phyloP scores from a whole-genome alignment of 345 rosid genomes.

The Corchorus capsularis region DNA sequence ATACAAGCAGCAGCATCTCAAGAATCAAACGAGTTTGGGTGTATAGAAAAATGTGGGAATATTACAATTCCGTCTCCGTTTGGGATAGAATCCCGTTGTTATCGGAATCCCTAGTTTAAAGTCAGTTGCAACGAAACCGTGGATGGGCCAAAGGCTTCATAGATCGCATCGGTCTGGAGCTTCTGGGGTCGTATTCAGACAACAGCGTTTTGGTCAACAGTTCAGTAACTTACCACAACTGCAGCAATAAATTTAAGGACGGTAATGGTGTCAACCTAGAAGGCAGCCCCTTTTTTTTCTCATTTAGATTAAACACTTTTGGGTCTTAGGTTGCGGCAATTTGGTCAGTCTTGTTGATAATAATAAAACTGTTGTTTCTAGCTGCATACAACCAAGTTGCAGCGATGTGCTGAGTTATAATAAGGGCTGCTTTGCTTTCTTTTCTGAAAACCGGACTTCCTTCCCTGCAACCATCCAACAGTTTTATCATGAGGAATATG shows the following conservation, averaged over 20 bases:
- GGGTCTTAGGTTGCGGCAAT: conserved; percentile 7
- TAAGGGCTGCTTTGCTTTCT: too few species aligned
- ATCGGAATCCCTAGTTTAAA: not conserved
- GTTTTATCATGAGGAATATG: too few species aligned
- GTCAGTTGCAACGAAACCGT: not conserved
- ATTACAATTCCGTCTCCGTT: conserved; percentile 23
- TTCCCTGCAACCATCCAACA: too few species aligned
- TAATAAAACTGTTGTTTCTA: too few species aligned
- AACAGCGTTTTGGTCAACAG: not conserved
- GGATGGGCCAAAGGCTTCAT: not conserved
- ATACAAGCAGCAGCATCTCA: not conserved
- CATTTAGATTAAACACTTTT: not conserved
- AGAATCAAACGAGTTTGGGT: not conserved
- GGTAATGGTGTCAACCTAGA: not conserved
- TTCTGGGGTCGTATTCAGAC: not conserved
- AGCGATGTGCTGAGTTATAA: too few species aligned
- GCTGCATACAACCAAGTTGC: too few species aligned
- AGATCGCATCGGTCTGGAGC: not conserved
- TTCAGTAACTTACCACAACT: not conserved
- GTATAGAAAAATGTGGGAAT: conserved; percentile 14
- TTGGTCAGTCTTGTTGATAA: not conserved
- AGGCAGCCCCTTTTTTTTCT: not conserved
- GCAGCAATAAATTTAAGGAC: not conserved
- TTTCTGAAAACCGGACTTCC: too few species aligned
- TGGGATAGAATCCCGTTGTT: conserved; percentile 17